Percentiles rank a stretch among this genome's conserved stretches.
Conservation (phyloP, 768 basidiomycete species). For the Lentinula sp. region DNA sequence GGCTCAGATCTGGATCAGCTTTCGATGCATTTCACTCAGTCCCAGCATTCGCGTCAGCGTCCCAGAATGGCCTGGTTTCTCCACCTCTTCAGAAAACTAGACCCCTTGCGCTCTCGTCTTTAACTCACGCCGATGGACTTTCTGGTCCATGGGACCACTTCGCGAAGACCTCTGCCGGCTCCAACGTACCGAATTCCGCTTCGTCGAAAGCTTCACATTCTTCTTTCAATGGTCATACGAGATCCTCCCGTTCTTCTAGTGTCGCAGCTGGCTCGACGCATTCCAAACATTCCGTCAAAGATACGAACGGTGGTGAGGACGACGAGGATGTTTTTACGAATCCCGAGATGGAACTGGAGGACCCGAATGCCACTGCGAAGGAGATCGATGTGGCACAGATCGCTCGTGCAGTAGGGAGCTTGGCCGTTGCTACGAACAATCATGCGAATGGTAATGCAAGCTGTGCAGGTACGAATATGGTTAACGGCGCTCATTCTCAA, state of each 20-base stretch:
- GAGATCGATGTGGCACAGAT: constrained; percentile 2
- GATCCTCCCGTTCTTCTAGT: neutral
- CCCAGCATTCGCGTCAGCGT: constrained; percentile 15
- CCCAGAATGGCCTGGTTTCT: neutral
- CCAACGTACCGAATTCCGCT: neutral
- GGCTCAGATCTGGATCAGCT: constrained; percentile 38
- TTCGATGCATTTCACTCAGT: constrained; percentile 75
- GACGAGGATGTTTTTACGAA: constrained; percentile 5
- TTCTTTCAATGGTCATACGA: neutral
- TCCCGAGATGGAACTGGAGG: neutral
- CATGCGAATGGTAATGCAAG: constrained; percentile 23
- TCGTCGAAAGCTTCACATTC: neutral
- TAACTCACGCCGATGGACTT: constrained; percentile 7
- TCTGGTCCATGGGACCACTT: neutral
- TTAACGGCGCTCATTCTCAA: constrained; percentile 10
- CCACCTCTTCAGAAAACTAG: neutral
- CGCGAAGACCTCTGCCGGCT: neutral
- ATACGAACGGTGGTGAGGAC: neutral
- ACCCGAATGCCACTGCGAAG: neutral
- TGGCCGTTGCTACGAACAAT: constrained; percentile 34
- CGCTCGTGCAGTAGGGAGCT: constrained; percentile 33
- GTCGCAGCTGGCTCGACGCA: neutral
- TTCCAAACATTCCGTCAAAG: neutral
- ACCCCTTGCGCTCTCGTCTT: constrained; percentile 9
- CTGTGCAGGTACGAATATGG: neutral